These are phyloP conservation scores for Chaetomium globosum DNA, from an alignment of 2,329 filamentous ascomycete genomes.

Conservation along the genomic window DNA sequence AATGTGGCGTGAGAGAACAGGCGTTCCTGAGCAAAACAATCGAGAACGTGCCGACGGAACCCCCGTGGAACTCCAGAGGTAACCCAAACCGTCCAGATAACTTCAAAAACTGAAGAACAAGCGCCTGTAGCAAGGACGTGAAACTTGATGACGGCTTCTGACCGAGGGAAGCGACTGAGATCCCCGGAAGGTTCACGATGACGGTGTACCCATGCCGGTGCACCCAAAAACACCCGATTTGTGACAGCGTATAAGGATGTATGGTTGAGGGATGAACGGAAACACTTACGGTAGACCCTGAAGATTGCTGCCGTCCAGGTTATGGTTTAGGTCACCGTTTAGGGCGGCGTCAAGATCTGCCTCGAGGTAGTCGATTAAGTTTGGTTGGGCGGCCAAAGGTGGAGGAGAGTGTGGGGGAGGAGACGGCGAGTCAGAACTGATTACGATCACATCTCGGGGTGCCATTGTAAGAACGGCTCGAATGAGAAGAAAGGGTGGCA, in stretches of 20 bases:
- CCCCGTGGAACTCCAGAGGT: background rate
- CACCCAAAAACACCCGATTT: background rate
- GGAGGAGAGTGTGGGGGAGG: conserved; percentile 1
- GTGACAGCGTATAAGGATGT: background rate
- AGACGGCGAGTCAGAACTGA: conserved; percentile 19
- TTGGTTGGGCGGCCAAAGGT: background rate
- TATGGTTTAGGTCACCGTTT: background rate
- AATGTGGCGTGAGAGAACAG: background rate
- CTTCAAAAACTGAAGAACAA: background rate
- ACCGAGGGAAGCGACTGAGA: background rate
- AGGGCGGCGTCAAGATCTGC: background rate
- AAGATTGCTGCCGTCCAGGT: background rate
- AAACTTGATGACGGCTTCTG: background rate
- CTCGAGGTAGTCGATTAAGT: background rate
- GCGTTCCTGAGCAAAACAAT: background rate
- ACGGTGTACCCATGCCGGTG: background rate
- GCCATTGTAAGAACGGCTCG: conserved; percentile 1
- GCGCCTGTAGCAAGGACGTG: background rate
- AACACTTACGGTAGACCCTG: background rate
- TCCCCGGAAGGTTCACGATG: background rate
- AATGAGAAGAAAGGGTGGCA: too few species aligned
- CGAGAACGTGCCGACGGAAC: background rate
- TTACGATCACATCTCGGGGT: conserved; percentile 10
- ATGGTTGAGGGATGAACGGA: background rate
- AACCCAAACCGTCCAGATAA: background rate